Base-by-base conservation (phyloP, 352 stramenopile species). In the Pythium sukuiense region DNA sequence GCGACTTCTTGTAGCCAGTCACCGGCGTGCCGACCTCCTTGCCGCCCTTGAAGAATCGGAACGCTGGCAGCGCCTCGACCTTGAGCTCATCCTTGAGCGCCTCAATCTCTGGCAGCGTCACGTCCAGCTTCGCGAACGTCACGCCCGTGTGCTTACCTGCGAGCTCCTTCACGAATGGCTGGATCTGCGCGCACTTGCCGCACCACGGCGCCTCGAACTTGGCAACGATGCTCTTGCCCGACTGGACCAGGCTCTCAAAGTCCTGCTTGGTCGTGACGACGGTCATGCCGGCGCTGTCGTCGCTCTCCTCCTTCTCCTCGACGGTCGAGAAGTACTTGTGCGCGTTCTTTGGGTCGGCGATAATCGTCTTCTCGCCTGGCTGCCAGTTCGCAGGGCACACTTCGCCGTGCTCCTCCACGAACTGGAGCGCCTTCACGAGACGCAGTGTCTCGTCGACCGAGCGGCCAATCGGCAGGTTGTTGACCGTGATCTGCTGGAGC, bases 321-420 rank as follows among this genome's bases (percentile, higher is more conserved):
- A 95, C 67, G n/a, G 78, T 85, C 41, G 83, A 88, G 61, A 95
- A 95, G 74, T 93, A 93, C 75, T 90, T 84, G 69, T 91, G 77
- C 50, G 81, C 82, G 63, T 91, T 79, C 58, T 88, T 93, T 9
- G 89, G 81, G 56, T 95, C 90, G 48, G 85, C 79, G 37, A 90
- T 83, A 62, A 98, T 98, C 12, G 87, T 97, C 77, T 92, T 90
- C 59, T 85, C 82, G 24, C 93, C 94, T 14, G 93, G 92, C 76
- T 97, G 83, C 94, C 93, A 98, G 76, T 96, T 96, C 32, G 92
- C 92, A 7, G 93, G 94, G 74, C 93, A 98, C 66, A 95, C 87
- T 71, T 98, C 93, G 56, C 91, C 92, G 73, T 98, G 90, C 67
- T 97, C 88, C 46, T 93, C 93, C 27, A 88, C 71, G 68, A 97